These are phyloP conservation scores for Malus hybrid DNA, from an alignment of 331 rosid species.

Conservation along the genomic window DNA sequence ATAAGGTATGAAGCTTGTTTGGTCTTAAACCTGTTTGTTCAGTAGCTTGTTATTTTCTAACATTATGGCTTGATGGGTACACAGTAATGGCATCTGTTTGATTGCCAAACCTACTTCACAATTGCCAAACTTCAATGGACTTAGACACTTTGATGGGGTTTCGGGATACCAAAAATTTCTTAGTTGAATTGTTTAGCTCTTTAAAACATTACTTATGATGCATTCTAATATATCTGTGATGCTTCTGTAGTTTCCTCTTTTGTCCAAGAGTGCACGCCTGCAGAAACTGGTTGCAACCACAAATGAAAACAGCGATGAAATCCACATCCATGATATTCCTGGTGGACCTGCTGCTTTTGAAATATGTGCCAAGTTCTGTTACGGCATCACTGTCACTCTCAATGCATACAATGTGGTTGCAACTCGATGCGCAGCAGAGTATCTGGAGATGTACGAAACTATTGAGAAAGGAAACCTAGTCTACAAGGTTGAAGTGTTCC, in stretches of 20 bases:
- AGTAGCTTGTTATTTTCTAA: background rate
- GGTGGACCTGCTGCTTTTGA: conserved; percentile 96
- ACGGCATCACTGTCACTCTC: conserved; percentile 85
- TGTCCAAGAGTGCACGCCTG: conserved; percentile 79
- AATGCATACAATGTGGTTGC: conserved; percentile 89
- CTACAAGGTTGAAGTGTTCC: conserved; percentile 92
- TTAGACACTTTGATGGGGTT: background rate
- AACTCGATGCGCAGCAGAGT: conserved; percentile 88
- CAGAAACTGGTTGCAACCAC: conserved; percentile 54
- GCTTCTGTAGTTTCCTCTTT: conserved; percentile 67
- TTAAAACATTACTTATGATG: background rate
- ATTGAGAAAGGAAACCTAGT: conserved; percentile 86
- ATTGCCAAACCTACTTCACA: background rate
- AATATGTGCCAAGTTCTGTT: conserved; percentile 90
- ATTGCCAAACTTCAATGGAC: background rate
- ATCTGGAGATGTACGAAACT: conserved; percentile 85
- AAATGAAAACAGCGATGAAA: conserved; percentile 51
- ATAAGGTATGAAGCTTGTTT: conserved; percentile 62
- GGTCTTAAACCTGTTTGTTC: conserved; percentile 7
- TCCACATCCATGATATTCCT: conserved; percentile 68
- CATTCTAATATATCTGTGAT: background rate
- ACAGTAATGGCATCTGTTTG: background rate
- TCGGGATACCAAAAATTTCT: background rate
- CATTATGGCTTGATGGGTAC: background rate
- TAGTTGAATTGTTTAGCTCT: background rate